Percentiles rank a stretch among this genome's conserved stretches.
These are phyloP conservation scores for Extremus antarcticus DNA, from an alignment of 495 filamentous ascomycete genomes.

Conservation along the genomic window DNA sequence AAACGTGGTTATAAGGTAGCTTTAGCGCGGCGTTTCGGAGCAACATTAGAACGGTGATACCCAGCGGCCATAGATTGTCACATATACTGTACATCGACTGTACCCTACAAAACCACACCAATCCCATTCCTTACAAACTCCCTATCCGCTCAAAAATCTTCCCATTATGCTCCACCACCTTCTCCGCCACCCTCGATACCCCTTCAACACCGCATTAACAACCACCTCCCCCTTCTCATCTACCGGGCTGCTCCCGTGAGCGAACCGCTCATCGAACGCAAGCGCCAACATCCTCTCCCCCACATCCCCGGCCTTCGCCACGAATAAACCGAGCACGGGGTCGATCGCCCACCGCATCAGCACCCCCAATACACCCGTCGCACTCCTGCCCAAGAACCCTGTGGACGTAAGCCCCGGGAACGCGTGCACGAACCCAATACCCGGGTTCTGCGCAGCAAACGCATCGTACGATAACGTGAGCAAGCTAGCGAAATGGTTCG, in stretches of 20 bases:
- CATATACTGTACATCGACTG: background rate
- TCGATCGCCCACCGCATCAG: slow-evolving; percentile 11
- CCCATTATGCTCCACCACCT: slow-evolving; percentile 4
- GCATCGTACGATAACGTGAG: slow-evolving; percentile 18
- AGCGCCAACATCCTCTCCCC: slow-evolving; percentile 20
- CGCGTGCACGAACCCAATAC: slow-evolving; percentile 15
- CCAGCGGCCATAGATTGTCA: background rate
- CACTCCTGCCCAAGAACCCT: slow-evolving; percentile 8
- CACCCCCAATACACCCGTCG: background rate
- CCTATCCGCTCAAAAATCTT: background rate
- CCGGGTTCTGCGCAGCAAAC: slow-evolving; percentile 15
- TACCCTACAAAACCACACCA: too few species aligned
- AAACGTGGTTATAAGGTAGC: background rate
- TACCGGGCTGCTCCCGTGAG: background rate
- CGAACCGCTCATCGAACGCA: slow-evolving; percentile 5
- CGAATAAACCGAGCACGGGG: slow-evolving; percentile 12
- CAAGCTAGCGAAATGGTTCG: slow-evolving; percentile 14
- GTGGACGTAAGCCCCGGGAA: slow-evolving; percentile 19
- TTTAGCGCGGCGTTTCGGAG: background rate
- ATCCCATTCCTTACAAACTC: background rate
- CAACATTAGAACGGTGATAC: background rate
- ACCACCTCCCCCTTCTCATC: background rate
- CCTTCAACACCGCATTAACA: background rate
- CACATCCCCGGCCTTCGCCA: slow-evolving; percentile 2
- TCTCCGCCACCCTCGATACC: slow-evolving; percentile 6